Percentiles rank a stretch among this genome's conserved stretches.
phyloP scores from a whole-genome alignment of 345 rosid genomes.

The Angophora floribunda region DNA sequence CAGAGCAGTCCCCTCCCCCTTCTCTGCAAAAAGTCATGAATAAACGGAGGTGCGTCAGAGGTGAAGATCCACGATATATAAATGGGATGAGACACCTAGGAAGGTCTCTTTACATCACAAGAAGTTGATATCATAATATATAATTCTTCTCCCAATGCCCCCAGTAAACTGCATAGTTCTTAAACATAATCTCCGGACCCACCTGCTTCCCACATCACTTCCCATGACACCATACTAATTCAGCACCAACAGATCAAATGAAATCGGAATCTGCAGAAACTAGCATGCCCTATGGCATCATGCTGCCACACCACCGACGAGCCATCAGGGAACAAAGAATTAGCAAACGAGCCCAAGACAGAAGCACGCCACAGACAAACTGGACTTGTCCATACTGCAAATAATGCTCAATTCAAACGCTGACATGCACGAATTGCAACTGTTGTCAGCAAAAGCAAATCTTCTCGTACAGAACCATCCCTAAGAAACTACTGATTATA shows the following conservation, averaged over 20 bases:
- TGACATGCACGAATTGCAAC: background rate
- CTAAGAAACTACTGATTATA: background rate
- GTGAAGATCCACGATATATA: background rate
- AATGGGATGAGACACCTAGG: background rate
- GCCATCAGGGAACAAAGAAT: background rate
- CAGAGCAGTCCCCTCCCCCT: constrained; percentile 24
- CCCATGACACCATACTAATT: background rate
- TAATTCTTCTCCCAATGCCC: background rate
- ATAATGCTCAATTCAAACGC: background rate
- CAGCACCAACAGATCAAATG: background rate
- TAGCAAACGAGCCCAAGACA: background rate
- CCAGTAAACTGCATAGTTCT: background rate
- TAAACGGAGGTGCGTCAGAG: background rate
- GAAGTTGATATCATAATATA: background rate
- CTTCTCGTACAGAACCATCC: background rate
- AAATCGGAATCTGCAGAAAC: background rate
- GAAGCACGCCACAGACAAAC: background rate
- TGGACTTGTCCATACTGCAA: background rate
- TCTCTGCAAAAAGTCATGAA: constrained; percentile 27
- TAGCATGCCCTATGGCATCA: background rate
- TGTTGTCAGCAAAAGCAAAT: background rate
- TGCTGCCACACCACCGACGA: background rate
- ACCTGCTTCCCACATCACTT: background rate
- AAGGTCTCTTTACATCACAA: background rate
- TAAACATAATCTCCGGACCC: background rate